Evolutionary conservation across 768 basidiomycete species (phyloP).

Genomic region (Boletus subcaerulescens): DNA sequence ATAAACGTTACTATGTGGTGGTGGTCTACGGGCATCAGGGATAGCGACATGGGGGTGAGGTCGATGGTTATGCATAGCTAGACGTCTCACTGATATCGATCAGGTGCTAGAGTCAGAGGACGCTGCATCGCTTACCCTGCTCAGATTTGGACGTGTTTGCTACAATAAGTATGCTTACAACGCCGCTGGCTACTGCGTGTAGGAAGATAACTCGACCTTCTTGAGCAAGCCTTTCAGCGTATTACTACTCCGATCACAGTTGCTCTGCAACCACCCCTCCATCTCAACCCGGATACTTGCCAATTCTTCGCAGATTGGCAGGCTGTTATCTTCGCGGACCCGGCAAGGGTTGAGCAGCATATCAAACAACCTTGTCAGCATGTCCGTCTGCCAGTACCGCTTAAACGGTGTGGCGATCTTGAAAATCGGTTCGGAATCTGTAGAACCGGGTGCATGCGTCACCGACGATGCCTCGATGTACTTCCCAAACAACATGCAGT

Average conservation of each 20-base stretch:
- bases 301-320: slow-evolving; percentile 77
- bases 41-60: slow-evolving; percentile 38
- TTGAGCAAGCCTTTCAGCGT: slow-evolving; percentile 79
- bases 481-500: slow-evolving; percentile 95
- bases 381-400: slow-evolving; percentile 90
- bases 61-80: slow-evolving; percentile 29
- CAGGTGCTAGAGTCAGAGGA: background rate
- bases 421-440: slow-evolving; percentile 39
- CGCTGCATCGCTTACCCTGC: slow-evolving; percentile 7
- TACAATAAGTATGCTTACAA: background rate
- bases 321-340: slow-evolving; percentile 50
- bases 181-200: slow-evolving; percentile 25
- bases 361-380: slow-evolving; percentile 86
- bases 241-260: slow-evolving; percentile 82
- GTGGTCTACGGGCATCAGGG: slow-evolving; percentile 35
- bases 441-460: slow-evolving; percentile 31
- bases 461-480: slow-evolving; percentile 80
- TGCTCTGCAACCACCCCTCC: slow-evolving; percentile 82
- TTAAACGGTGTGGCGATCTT: slow-evolving; percentile 79
- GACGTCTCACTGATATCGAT: background rate
- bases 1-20: slow-evolving; percentile 27
- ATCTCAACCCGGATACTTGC: slow-evolving; percentile 67
- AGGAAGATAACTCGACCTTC: slow-evolving; percentile 65
- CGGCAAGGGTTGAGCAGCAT: slow-evolving; percentile 76
- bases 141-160: slow-evolving; percentile 19